These are phyloP conservation scores for Saccharomycopsis crataegensis DNA, from an alignment of 1,139 yeast species.

Conservation along the genomic window DNA sequence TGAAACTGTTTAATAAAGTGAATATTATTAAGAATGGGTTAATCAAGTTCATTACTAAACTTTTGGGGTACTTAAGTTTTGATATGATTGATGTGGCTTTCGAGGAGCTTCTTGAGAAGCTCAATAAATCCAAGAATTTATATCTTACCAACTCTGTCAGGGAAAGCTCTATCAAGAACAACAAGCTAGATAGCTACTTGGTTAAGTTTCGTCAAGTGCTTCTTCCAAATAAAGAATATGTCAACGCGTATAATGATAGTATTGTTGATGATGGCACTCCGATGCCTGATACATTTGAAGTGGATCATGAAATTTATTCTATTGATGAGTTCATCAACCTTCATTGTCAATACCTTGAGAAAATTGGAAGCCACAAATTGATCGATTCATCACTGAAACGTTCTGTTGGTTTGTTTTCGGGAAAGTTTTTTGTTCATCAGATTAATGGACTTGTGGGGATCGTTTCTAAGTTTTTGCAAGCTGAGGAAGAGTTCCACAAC, in stretches of 20 bases:
- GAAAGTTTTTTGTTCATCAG: constrained; percentile 38
- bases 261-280: constrained; percentile 11
- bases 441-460: constrained; percentile 38
- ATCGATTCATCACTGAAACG: constrained; percentile 30
- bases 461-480: constrained; percentile 37
- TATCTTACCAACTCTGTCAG: constrained; percentile 16
- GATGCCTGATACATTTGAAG: constrained; percentile 20
- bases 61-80: constrained; percentile 38
- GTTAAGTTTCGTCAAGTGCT: constrained; percentile 13
- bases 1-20: constrained; percentile 33
- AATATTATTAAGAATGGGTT: constrained; percentile 41
- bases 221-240: constrained; percentile 21
- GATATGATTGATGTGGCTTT: constrained; percentile 45
- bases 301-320: constrained; percentile 26
- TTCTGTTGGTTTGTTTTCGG: constrained; percentile 35
- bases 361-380: constrained; percentile 36
- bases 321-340: constrained; percentile 42
- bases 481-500: constrained; percentile 39
- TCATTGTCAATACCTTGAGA: constrained; percentile 36
- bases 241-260: constrained; percentile 19
- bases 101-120: constrained; percentile 25
- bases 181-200: constrained; percentile 17
- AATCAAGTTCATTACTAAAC: constrained; percentile 36
- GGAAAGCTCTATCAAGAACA: not conserved
- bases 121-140: constrained; percentile 24